These are phyloP conservation scores for Phaeosphaeria sp. DNA, from an alignment of 2,329 filamentous ascomycete genomes.

Conservation along the genomic window DNA sequence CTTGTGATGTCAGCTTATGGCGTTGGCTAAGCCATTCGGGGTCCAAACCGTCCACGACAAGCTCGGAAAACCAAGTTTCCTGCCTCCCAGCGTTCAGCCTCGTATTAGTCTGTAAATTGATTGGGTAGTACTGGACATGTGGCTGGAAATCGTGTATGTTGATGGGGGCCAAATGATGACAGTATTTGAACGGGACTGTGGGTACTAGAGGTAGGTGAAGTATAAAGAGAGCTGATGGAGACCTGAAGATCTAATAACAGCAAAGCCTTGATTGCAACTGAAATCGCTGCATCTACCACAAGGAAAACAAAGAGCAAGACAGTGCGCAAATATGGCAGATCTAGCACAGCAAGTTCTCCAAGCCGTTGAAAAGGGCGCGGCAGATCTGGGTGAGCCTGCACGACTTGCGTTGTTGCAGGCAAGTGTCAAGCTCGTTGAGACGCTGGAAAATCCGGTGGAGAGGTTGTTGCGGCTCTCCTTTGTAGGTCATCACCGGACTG, in stretches of 20 bases:
- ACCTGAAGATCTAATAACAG: too few species aligned
- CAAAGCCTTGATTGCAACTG: too few species aligned
- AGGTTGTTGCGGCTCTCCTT: slow-evolving; percentile 10
- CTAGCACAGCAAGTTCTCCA: slow-evolving; percentile 8
- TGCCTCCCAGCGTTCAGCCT: neutral
- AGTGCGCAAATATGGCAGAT: neutral
- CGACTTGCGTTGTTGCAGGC: slow-evolving; percentile 12
- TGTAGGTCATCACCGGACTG: slow-evolving; percentile 1
- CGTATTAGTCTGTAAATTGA: neutral
- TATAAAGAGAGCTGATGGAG: too few species aligned
- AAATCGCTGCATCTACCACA: neutral
- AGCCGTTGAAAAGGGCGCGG: slow-evolving; percentile 4
- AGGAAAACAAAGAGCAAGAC: neutral
- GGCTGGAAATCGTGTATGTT: neutral
- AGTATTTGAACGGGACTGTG: too few species aligned
- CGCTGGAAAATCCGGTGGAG: slow-evolving; percentile 14
- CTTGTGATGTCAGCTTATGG: neutral
- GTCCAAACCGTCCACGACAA: too few species aligned
- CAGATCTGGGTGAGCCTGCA: slow-evolving; percentile 12
- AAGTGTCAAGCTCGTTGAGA: slow-evolving; percentile 6
- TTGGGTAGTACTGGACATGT: neutral
- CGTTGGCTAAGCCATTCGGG: neutral
- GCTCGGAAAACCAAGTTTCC: neutral
- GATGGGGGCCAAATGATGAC: neutral
- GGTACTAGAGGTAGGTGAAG: too few species aligned